Evolutionary conservation across 2,329 filamentous ascomycete species (phyloP), one percentile per base, ranked within the genome.

Genomic region (Alternaria hordeiaustralica): DNA sequence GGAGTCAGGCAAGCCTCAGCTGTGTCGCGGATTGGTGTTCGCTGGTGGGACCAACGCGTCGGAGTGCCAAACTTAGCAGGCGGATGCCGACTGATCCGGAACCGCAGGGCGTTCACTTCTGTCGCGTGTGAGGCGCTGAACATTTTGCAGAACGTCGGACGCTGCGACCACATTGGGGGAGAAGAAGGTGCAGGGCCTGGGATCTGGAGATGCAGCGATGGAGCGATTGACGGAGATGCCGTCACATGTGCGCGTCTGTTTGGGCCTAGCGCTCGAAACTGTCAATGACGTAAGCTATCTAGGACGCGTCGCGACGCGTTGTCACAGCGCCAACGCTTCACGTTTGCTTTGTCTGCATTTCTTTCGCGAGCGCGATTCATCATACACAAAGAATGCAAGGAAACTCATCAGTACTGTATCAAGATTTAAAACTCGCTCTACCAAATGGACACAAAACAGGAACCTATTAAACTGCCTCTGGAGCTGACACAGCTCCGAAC

Each of bases 1-100:
- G 61, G 64, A 60, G 54, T 49, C 50, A 9, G 46, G 46, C 58
- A 58, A 62, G 55, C 58, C 60, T 64, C 64, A 66, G 63, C 61
- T 59, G 36, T 58, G 63, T 60, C 57, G 62, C 63, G 56, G 65
- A 71, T 69, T 69, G 71, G 64, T 68, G 65, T 55, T 60, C 61
- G 45, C 43, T 33, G 20, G 63, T 62, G 61, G 66, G 63, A 54
- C 67, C 46, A 55, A 69, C 63, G 41, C 46, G 43, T 36, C 50
- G 54, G 15, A 23, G 20, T 55, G 49, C 63, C 55, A 57, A 60
- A 21, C 20, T 66, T 64, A 63, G 63, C 59, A 54, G 51, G 61
- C 61, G 55, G 30, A 33, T 66, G 69, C 70, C 70, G 70, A 59
- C 25, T 43, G 63, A 65, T 60, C 70, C 70, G 69, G 36, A 20